Conservation (phyloP, 768 basidiomycete species). For the Paxillus involutus region DNA sequence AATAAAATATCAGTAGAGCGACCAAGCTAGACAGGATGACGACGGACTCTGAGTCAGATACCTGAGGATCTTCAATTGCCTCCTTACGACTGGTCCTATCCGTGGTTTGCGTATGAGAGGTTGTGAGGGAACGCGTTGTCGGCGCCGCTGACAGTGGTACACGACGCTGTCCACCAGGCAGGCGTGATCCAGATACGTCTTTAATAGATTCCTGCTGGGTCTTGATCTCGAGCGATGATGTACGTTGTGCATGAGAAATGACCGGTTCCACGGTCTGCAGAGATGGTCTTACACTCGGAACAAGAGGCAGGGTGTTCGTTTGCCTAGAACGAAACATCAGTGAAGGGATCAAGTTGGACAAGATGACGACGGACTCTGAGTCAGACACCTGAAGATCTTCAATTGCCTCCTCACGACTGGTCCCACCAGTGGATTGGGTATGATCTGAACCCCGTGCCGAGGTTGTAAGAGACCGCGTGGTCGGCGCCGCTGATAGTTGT, state of each 20-base stretch:
- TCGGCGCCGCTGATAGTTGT: too few relatives aligned
- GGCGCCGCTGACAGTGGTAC: too few relatives aligned
- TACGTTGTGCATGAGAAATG: too few relatives aligned
- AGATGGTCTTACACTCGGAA: too few relatives aligned
- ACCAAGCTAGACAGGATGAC: not conserved
- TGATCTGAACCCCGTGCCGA: not conserved
- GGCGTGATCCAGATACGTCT: too few relatives aligned
- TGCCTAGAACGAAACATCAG: too few relatives aligned
- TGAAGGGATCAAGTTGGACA: not conserved
- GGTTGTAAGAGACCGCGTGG: too few relatives aligned
- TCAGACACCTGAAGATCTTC: not conserved
- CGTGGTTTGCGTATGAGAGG: not conserved
- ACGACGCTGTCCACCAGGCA: too few relatives aligned
- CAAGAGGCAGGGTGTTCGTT: too few relatives aligned
- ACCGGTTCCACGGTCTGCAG: too few relatives aligned
- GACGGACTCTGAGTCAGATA: slow-evolving; percentile 5
- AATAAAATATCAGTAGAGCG: not conserved
- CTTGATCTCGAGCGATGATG: not conserved
- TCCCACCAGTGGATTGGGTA: not conserved
- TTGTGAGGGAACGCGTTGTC: too few relatives aligned
- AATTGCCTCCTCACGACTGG: not conserved
- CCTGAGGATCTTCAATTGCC: not conserved
- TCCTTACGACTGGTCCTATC: not conserved
- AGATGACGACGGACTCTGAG: slow-evolving; percentile 5
- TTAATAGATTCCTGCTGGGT: too few relatives aligned